A percentile compares a stretch with the other conserved stretches of the same genome.
phyloP scores from a whole-genome alignment of 129 eudicot genomes.

The Helianthus annuus region DNA sequence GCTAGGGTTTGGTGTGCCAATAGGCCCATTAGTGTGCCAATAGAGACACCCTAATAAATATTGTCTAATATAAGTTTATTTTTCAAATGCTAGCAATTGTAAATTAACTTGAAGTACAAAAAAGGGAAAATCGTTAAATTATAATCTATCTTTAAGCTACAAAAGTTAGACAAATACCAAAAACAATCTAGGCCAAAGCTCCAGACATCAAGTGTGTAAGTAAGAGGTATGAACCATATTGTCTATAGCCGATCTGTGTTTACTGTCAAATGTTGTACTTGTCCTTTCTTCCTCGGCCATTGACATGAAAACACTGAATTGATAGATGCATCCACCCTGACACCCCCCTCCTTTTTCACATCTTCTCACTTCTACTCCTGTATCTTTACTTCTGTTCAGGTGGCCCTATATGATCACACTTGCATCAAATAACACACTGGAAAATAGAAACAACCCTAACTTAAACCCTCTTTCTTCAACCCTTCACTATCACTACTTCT shows the following conservation, averaged over 20 bases:
- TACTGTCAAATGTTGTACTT: slow-evolving; percentile 1
- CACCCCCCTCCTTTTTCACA: slow-evolving; percentile 18
- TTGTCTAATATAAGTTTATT: no score
- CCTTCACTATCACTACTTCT: slow-evolving; percentile 10
- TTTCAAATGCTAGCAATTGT: no score
- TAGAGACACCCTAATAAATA: no score
- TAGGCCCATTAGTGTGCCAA: no score
- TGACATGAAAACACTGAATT: slow-evolving; percentile 71
- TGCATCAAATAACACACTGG: slow-evolving; percentile 26
- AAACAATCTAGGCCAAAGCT: slow-evolving; percentile 15
- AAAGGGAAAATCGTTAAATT: no score
- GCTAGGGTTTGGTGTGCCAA: no score
- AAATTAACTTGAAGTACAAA: no score
- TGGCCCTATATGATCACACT: slow-evolving; percentile 28
- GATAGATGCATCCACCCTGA: slow-evolving; percentile 77
- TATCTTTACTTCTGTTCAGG: slow-evolving; percentile 51
- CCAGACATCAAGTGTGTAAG: slow-evolving; percentile 4
- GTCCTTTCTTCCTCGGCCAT: slow-evolving; percentile 70
- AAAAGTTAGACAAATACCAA: neutral
- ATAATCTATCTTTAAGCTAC: neutral
- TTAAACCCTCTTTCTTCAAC: slow-evolving; percentile 11
- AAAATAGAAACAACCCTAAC: slow-evolving; percentile 33
- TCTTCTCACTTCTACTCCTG: slow-evolving; percentile 30
- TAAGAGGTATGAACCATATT: slow-evolving; percentile 6
- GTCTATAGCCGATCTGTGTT: slow-evolving; percentile 7